Evolutionary conservation across 345 rosid genomes (phyloP), one percentile per base, ranked within the genome.

Genomic region (Raphanus sativus): DNA sequence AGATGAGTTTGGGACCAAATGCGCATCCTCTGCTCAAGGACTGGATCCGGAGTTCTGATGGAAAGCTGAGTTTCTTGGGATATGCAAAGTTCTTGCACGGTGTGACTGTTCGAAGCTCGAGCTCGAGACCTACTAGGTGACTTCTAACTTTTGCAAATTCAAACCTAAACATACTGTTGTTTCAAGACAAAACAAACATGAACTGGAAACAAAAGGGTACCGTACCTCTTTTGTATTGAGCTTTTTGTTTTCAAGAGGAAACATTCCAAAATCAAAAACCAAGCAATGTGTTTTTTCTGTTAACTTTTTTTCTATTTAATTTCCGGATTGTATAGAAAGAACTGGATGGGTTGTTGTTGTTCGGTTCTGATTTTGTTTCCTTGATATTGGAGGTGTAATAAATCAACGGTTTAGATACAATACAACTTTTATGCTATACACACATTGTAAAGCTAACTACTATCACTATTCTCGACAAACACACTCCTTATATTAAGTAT

Each of bases 61-160:
- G 98, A 25, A 90, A 92, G 80, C 88, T 94, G 66, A 94, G 90
- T 84, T 94, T 89, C 82, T 89, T 85, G 13, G 98, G 98, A 15
- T 94, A 90, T 69, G 83, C 90, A 50, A 94, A 90, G 80, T 81
- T 94, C 80, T 82, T 94, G 82, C 98, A 89, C 26, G 97, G 98
- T 33, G 81, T 83, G 16, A 88, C 98, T 0, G 86, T 88, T 81
- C 89, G 96, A 61, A 74, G 80, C 73, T 78, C 87, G n/a, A 87
- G 83, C 61, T 69, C 90, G 21, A 87, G 95, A 81, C 84, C 72
- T 4, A 75, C 38, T 50, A 86, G 86, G 63, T 89, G 81, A 77
- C 76, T 36, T 65, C 65, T 70, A 77, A 77, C 50, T 40, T 61
- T 34, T 17, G 17, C 76, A 15, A 65, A 38, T 32, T 55, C 40